Evolutionary conservation across 2,329 filamentous ascomycete genomes (phyloP), one percentile per base, ranked within the genome.

Genomic region (Exophiala sideris): DNA sequence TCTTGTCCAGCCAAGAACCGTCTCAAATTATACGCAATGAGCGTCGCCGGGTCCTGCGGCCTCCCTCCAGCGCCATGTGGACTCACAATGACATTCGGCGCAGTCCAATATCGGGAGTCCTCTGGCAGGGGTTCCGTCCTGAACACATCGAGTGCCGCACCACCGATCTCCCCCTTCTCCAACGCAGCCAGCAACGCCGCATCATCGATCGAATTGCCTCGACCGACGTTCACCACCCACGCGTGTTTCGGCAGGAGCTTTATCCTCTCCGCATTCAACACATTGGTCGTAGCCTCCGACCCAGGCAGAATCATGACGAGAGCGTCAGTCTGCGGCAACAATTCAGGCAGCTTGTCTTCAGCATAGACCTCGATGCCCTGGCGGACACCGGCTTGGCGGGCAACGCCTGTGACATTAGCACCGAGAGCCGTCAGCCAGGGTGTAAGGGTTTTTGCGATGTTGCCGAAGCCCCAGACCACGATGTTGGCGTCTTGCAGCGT

Each of bases 121-220:
- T 63, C 57, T 0, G 83, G 80, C 56, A 91, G 66, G 4, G 87
- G 87, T 64, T 91, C 87, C 3, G 82, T 71, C 50, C 83, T 80
- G 66, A 86, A 90, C 0, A 90, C 87, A 71, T 91, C 87, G 18
- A 89, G 65, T 1, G 82, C 87, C 2, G 80, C 83, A 0, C 86
- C 87, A 8, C 77, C 72, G 61, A 91, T 87, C 3, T 61, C 65
- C 0, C 85, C 85, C 3, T 71, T 66, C 48, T 79, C 75, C 51
- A 87, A 68, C 0, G 74, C 72, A 12, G 80, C 73, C 21, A 88
- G 67, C 44, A 91, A 67, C 4, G 83, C 84, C 1, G 70, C 62
- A 65, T 89, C 84, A 29, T 85, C 80, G 1, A 90, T 76, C 20
- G 90, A 71, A 1, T 84, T 84, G 0, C 86, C 87, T 2, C 87